phyloP scores from a whole-genome alignment of 441 rosid species.

The Euphorbia neoarborescens region DNA sequence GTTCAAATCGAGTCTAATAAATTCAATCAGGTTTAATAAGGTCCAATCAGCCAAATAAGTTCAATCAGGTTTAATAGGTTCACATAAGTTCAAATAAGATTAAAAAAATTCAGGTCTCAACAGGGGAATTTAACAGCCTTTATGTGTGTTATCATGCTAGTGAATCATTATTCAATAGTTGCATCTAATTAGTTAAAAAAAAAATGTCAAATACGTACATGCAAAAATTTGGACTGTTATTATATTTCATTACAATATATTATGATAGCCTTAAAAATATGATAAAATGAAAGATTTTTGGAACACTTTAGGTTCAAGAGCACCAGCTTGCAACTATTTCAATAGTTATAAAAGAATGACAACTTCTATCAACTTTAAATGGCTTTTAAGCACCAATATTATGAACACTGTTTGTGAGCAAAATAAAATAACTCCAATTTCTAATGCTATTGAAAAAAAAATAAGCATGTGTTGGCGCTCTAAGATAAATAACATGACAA shows the following conservation, averaged over 20 bases:
- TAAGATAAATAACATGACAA: not conserved
- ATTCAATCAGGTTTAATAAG: too few species aligned
- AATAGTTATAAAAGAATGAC: not conserved
- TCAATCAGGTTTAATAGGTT: not conserved
- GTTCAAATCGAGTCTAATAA: too few species aligned
- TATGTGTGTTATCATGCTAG: not conserved
- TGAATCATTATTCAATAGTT: not conserved
- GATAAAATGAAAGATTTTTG: not conserved
- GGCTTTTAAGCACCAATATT: not conserved
- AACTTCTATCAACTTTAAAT: not conserved
- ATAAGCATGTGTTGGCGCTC: not conserved
- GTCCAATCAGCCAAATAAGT: too few species aligned
- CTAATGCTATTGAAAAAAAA: not conserved
- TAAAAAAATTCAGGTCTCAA: too few species aligned
- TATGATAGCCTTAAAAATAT: not conserved
- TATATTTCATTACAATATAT: not conserved
- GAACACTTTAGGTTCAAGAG: not conserved
- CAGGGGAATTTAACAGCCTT: not conserved
- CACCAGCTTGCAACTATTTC: not conserved
- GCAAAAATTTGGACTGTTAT: not conserved
- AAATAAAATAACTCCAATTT: not conserved
- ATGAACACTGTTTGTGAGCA: not conserved
- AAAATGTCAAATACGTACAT: not conserved
- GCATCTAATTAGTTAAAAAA: not conserved
- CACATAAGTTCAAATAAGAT: too few species aligned